A percentile compares a stretch with the other conserved stretches of the same genome.
These are phyloP conservation scores for Jimgerdemannia lactiflua DNA, from an alignment of 192 early-diverging fungal genomes.

Conservation along the genomic window DNA sequence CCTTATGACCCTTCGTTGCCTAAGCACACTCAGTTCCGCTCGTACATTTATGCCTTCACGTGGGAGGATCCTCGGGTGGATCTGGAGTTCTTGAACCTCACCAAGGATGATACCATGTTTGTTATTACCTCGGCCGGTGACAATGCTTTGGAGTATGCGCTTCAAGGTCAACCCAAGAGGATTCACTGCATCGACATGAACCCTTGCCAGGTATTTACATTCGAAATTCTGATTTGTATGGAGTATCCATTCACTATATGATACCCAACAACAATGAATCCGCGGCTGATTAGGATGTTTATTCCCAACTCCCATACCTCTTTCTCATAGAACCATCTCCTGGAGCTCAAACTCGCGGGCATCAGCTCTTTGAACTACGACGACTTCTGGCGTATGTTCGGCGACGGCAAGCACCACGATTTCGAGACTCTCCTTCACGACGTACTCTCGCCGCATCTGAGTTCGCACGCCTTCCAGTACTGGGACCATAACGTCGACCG, in stretches of 20 bases:
- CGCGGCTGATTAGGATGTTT: background rate
- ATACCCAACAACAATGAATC: background rate
- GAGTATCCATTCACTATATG: too few relatives aligned
- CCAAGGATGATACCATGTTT: conserved; percentile 66
- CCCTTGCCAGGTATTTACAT: conserved; percentile 66
- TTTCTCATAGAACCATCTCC: conserved; percentile 61
- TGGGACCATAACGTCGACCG: conserved; percentile 68
- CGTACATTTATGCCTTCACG: conserved; percentile 85
- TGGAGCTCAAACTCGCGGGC: conserved; percentile 81
- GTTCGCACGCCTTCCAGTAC: conserved; percentile 71
- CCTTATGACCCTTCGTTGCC: conserved; percentile 51
- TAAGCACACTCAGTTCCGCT: conserved; percentile 69
- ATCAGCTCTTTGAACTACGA: conserved; percentile 56
- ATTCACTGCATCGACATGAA: conserved; percentile 88
- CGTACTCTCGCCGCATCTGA: conserved; percentile 67
- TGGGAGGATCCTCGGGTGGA: conserved; percentile 85
- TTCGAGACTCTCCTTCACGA: conserved; percentile 64
- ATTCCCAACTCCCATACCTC: background rate
- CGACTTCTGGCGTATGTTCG: conserved; percentile 81
- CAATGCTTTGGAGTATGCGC: conserved; percentile 77
- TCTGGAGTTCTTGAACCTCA: conserved; percentile 64
- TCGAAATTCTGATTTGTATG: background rate
- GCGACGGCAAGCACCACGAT: conserved; percentile 57
- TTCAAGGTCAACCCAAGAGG: conserved; percentile 58
- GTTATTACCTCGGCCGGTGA: conserved; percentile 83